Base-by-base conservation (phyloP, 2,329 filamentous ascomycete species). In the Biscogniauxia marginata region DNA sequence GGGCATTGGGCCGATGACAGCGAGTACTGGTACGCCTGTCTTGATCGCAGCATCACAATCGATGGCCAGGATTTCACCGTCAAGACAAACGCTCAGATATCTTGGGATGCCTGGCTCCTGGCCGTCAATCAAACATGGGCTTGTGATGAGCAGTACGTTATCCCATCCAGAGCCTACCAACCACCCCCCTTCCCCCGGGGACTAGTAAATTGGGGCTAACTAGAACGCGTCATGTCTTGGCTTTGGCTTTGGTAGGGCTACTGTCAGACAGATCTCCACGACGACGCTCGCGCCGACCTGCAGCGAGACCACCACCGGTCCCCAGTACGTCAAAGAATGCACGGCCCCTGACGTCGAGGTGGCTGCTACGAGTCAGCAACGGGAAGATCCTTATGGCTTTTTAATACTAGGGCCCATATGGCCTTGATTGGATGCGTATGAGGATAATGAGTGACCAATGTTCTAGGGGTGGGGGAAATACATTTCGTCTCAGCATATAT, bases 91-190 rank as follows among this genome's bases (percentile, higher is more conserved):
- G 60, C 60, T 8, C 60, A 30, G 8, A 25, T 67, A 46, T 11
- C 56, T 23, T 67, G 62, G 62, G 60, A 66, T 16, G 50, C 49
- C 0, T 67, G 65, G 66, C 50, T 49, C 23, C 19, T 67, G 24
- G 49, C 49, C 13, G 61, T 69, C 16, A 66, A 67, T 30, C 66
- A 69, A 56, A 66, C 61, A 16, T 66, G 63, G 62, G 56, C 43
- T 25, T 67, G 65, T 25, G 59, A 57, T 13, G 57, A 54, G 23
- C 54, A 53, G 63, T 66, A 56, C 39, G 63, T 24, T 13, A 19
- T 6, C 47, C 25, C n/a, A n/a, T n/a, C n/a, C n/a, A n/a, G n/a
- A n/a, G n/a, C n/a, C n/a, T n/a, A n/a, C n/a, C n/a, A n/a, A n/a
- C n/a, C n/a, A n/a, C n/a, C n/a, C n/a, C n/a, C 44, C 19, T 49